Evolutionary conservation across 352 stramenopile genomes (phyloP).

Genomic region (Phytophthora colocasiae): DNA sequence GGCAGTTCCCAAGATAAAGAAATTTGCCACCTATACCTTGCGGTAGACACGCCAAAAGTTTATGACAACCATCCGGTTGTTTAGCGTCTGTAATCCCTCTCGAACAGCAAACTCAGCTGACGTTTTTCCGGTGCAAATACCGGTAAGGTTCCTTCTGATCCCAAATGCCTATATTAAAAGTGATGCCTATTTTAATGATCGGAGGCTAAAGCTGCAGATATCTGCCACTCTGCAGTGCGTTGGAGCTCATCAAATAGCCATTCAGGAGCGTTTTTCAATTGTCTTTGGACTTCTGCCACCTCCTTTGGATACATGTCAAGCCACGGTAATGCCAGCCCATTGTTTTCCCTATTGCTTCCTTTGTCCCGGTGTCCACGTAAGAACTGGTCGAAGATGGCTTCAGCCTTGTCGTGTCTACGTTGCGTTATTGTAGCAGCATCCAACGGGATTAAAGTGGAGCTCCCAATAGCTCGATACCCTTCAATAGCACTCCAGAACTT

Average conservation of each 20-base stretch:
- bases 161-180: too few relatives aligned
- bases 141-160: too few relatives aligned
- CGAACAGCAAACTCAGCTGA: too few relatives aligned
- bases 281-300: conserved; percentile 37
- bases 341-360: not conserved
- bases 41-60: too few relatives aligned
- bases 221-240: conserved; percentile 56
- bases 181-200: too few relatives aligned
- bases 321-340: conserved; percentile 43
- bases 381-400: conserved; percentile 60
- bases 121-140: too few relatives aligned
- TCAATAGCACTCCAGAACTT: conserved; percentile 78
- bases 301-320: conserved; percentile 61
- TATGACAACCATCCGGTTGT: too few relatives aligned
- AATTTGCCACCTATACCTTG: too few relatives aligned
- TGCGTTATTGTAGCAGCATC: conserved; percentile 41
- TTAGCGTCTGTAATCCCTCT: too few relatives aligned
- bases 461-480: conserved; percentile 59
- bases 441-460: conserved; percentile 39
- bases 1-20: too few relatives aligned
- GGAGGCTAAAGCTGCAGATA: conserved; percentile 39
- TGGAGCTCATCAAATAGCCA: conserved; percentile 66
- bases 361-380: conserved; percentile 23
- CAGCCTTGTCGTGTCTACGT: conserved; percentile 49
- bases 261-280: conserved; percentile 37